These are phyloP conservation scores for Cercospora beticola DNA, from an alignment of 2,329 filamentous ascomycete species.

Conservation along the genomic window DNA sequence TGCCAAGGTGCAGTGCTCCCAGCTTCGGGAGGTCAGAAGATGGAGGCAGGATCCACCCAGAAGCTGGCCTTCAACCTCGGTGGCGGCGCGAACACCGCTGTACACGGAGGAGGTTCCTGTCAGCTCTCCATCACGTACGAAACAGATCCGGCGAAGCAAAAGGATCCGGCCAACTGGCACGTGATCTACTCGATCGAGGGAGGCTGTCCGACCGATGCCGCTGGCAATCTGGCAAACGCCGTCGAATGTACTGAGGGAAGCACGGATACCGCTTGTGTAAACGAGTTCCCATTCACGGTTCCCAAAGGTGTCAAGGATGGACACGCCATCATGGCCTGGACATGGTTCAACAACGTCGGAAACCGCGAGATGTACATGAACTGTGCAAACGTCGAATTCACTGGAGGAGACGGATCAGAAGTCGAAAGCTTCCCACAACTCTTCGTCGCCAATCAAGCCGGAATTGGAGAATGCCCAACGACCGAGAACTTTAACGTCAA, in stretches of 20 bases:
- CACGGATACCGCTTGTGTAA: slow-evolving; percentile 36
- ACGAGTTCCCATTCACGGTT: slow-evolving; percentile 67
- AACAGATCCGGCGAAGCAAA: slow-evolving; percentile 58
- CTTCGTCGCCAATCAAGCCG: slow-evolving; percentile 69
- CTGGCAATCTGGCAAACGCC: slow-evolving; percentile 52
- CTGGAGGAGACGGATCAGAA: slow-evolving; percentile 54
- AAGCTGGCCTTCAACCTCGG: slow-evolving; percentile 58
- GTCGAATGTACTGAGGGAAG: slow-evolving; percentile 31
- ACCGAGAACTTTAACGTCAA: slow-evolving; percentile 56
- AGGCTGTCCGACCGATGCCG: slow-evolving; percentile 69
- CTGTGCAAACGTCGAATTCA: slow-evolving; percentile 47
- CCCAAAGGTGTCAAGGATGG: slow-evolving; percentile 71
- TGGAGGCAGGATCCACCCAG: slow-evolving; percentile 63
- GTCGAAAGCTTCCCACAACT: slow-evolving; percentile 68
- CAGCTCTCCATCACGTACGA: slow-evolving; percentile 86
- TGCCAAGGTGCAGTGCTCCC: slow-evolving; percentile 66
- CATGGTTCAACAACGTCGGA: slow-evolving; percentile 89
- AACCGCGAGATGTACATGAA: slow-evolving; percentile 95
- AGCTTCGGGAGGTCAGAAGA: slow-evolving; percentile 52
- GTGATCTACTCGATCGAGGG: slow-evolving; percentile 87
- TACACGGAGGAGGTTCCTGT: slow-evolving; percentile 90
- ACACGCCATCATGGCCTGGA: slow-evolving; percentile 82
- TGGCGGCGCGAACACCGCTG: slow-evolving; percentile 61
- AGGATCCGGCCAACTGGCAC: slow-evolving; percentile 66
- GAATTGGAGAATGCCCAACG: slow-evolving; percentile 54